Conservation (phyloP, 2,329 filamentous ascomycete genomes). For the Xylariomycetidae sp. region DNA sequence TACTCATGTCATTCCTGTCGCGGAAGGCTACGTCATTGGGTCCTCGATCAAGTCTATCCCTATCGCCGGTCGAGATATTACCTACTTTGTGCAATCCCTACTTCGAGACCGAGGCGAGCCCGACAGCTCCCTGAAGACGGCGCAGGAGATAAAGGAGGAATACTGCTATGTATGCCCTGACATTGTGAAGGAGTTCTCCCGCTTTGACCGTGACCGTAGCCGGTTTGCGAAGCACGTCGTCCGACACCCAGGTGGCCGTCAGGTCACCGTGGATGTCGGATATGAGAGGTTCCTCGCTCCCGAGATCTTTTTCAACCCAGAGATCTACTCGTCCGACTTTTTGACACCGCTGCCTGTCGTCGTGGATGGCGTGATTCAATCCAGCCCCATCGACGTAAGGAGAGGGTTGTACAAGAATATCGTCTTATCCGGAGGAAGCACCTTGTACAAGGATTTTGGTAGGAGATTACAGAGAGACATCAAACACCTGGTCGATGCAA, state of each 20-base stretch:
- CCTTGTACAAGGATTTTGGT: constrained; percentile 97
- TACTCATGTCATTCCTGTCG: constrained; percentile 97
- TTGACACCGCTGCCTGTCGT: constrained; percentile 90
- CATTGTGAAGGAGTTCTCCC: constrained; percentile 96
- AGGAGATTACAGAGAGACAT: constrained; percentile 95
- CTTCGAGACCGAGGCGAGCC: constrained; percentile 94
- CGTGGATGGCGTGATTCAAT: constrained; percentile 95
- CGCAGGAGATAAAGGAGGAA: constrained; percentile 97
- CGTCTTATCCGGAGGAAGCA: constrained; percentile 93
- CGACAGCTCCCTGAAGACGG: constrained; percentile 94
- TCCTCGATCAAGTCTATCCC: constrained; percentile 99
- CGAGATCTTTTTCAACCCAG: constrained; percentile 99
- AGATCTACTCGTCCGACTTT: constrained; percentile 99
- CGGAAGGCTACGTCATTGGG: constrained; percentile 97
- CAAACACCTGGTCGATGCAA: constrained; percentile 87
- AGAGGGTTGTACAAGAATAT: constrained; percentile 99
- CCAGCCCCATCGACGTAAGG: constrained; percentile 94
- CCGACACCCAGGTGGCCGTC: constrained; percentile 77
- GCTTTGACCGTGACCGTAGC: constrained; percentile 88
- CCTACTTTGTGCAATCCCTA: constrained; percentile 96
- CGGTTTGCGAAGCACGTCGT: constrained; percentile 89
- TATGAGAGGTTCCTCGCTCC: constrained; percentile 98
- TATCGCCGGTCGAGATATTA: constrained; percentile 95
- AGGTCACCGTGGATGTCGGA: constrained; percentile 84
- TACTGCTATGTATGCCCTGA: constrained; percentile 98